Evolutionary conservation across 140 eudicot genomes (phyloP), one percentile per base, ranked within the genome.

Genomic region (Erigeron philadelphicus): DNA sequence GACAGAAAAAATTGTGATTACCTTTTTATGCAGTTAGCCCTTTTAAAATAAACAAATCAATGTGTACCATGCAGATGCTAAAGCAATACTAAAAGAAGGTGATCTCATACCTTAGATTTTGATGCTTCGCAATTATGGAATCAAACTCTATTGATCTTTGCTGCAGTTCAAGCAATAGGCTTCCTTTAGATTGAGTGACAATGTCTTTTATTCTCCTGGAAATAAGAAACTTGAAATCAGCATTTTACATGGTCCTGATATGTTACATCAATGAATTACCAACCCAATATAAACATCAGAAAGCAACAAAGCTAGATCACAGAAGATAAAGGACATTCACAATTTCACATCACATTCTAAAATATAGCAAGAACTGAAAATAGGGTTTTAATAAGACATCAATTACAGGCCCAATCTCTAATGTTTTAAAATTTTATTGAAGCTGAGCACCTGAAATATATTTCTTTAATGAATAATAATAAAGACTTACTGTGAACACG

Each of bases 131-230:
- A 63, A 93, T 83, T 16, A 93, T 80, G 67, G 96, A 86, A 69
- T 85, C 85, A 60, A 89, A 93, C 58, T 93, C 98, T 15, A 84
- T 83, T 72, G 98, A 87, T 78, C 98, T 75, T 81, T 93, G 96
- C 76, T 93, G 98, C 72, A 93, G 87, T 78, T 93, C 98, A 80
- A 93, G 96, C 77, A 87, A 75, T 73, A 93, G 81, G 84, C 89
- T 93, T 82, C 95, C 94, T 67, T 93, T 93, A 59, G 87, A 84
- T 68, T 83, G 95, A 72, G 72, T 70, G 66, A 87, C 77, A 21
- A 83, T 81, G 47, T 89, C 89, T 58, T 85, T 90, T 73, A 93
- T 85, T 81, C 98, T 89, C 96, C 98, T 93, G 75, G 31, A 84
- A 44, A 25, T 41, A 55, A 31, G 43, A 73, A 63, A 12, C 11